These are phyloP conservation scores for Verticillium nubilum DNA, from an alignment of 2,329 filamentous ascomycete species.

Conservation along the genomic window DNA sequence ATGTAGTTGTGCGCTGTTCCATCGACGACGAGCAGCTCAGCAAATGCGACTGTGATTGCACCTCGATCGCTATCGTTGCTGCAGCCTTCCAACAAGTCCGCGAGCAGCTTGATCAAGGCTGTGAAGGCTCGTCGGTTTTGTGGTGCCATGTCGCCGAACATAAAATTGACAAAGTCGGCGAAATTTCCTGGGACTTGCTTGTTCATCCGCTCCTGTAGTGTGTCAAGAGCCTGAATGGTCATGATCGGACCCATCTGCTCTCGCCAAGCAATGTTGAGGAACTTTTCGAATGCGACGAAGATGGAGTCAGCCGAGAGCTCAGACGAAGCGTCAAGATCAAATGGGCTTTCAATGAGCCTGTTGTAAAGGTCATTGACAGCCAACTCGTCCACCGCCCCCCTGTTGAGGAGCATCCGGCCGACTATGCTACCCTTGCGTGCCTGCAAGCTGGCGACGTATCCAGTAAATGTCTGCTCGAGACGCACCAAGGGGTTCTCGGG, in stretches of 20 bases:
- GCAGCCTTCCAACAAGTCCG: conserved; percentile 83
- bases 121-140: conserved; percentile 74
- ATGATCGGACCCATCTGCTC: conserved; percentile 85
- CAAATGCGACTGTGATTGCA: conserved; percentile 80
- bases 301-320: conserved; percentile 79
- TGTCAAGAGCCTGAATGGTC: conserved; percentile 62
- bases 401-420: conserved; percentile 67
- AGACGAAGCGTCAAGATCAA: conserved; percentile 67
- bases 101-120: conserved; percentile 76
- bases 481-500: conserved; percentile 63
- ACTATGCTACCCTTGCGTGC: conserved; percentile 83
- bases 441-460: conserved; percentile 77
- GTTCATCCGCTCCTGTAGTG: conserved; percentile 64
- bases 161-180: conserved; percentile 59
- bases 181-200: conserved; percentile 69
- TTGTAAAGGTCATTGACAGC: conserved; percentile 89
- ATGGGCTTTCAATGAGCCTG: conserved; percentile 75
- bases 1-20: conserved; percentile 78
- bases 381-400: conserved; percentile 67
- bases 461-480: conserved; percentile 79
- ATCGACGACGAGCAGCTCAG: conserved; percentile 76
- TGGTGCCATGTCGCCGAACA: conserved; percentile 62
- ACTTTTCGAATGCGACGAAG: conserved; percentile 91
- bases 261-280: conserved; percentile 80
- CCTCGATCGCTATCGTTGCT: conserved; percentile 88